Evolutionary conservation across 2,329 filamentous ascomycete genomes (phyloP).

Genomic region (Pseudocercospora cruenta): DNA sequence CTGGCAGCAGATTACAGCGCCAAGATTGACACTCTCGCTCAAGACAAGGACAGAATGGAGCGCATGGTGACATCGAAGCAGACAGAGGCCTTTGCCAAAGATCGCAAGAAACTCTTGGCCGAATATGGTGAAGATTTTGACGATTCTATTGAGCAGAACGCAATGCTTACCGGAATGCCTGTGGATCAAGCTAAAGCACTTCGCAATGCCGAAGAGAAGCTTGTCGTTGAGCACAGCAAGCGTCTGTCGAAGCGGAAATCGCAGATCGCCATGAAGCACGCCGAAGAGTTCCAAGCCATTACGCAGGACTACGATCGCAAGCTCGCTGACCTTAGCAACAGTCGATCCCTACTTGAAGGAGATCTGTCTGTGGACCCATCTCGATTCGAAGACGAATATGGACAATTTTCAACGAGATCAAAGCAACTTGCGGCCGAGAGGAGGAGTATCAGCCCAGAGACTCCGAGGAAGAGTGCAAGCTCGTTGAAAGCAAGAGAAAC

Average conservation of each 20-base stretch:
- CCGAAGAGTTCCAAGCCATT: conserved; percentile 38
- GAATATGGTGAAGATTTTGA: conserved; percentile 32
- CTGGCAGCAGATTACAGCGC: conserved; percentile 40
- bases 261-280: conserved; percentile 42
- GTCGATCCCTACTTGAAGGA: conserved; percentile 35
- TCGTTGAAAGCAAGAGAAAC: conserved; percentile 4
- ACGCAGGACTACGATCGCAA: conserved; percentile 41
- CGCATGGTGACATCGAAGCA: conserved; percentile 36
- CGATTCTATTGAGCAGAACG: conserved; percentile 27
- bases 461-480: conserved; percentile 21
- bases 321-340: conserved; percentile 36
- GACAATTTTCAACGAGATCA: conserved; percentile 32
- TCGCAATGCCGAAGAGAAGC: conserved; percentile 36
- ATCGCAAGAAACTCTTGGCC: conserved; percentile 37
- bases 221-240: conserved; percentile 40
- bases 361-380: conserved; percentile 39
- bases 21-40: conserved; percentile 37
- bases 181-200: conserved; percentile 32
- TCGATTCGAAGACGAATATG: conserved; percentile 38
- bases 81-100: conserved; percentile 37
- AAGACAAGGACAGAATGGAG: conserved; percentile 38
- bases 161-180: conserved; percentile 31
- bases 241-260: conserved; percentile 40
- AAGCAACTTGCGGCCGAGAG: conserved; percentile 32
- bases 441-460: conserved; percentile 21